Conservation (phyloP, 192 early-diverging fungal species). For the Haplosporangium gracile region DNA sequence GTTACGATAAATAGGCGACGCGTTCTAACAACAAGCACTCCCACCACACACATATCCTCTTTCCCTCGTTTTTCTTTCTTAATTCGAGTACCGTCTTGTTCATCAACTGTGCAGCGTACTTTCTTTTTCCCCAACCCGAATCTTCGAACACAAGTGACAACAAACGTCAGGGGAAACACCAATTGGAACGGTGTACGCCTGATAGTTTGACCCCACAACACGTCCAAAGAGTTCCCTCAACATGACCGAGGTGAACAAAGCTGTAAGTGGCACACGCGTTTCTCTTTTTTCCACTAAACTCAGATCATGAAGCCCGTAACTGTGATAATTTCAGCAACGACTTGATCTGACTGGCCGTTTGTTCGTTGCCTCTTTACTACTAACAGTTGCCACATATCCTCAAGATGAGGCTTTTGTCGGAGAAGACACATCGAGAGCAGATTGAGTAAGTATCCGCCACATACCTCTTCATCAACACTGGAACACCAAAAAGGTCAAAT, state of each 20-base stretch:
- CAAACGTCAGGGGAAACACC: slow-evolving; percentile 35
- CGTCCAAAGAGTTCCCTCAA: slow-evolving; percentile 38
- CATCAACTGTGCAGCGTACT: neutral
- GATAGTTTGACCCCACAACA: slow-evolving; percentile 27
- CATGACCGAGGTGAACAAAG: slow-evolving; percentile 55
- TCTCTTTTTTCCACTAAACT: neutral
- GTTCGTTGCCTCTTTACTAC: neutral
- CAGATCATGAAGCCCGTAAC: no score
- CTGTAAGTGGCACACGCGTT: slow-evolving; percentile 20
- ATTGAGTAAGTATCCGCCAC: slow-evolving; percentile 33
- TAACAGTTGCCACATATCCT: slow-evolving; percentile 47
- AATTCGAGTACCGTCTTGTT: neutral
- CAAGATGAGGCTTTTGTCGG: slow-evolving; percentile 55
- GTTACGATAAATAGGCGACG: neutral
- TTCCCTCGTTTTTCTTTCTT: neutral
- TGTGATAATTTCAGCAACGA: neutral
- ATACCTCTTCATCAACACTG: neutral
- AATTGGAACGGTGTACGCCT: slow-evolving; percentile 34
- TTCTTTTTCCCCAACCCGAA: no score
- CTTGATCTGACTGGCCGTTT: neutral
- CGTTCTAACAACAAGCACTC: neutral
- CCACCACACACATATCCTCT: neutral
- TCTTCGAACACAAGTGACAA: neutral
- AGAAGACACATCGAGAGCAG: slow-evolving; percentile 50
- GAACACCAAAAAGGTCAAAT: neutral